Conservation (phyloP, 169 alveolate genomes). For the Plasmodium inui region DNA sequence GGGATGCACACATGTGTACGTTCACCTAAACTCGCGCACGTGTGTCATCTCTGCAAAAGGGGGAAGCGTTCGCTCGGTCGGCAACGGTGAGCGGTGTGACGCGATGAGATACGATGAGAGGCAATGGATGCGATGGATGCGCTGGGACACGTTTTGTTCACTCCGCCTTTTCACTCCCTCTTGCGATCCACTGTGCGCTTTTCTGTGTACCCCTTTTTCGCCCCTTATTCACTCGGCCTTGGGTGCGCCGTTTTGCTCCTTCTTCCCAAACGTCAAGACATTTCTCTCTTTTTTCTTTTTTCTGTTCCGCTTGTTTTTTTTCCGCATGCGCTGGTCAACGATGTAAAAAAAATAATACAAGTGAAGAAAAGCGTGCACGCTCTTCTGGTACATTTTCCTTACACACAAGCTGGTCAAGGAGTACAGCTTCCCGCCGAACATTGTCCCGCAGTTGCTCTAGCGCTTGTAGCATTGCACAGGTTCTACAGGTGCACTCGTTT, state of each 20-base stretch:
- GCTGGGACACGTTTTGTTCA: neutral
- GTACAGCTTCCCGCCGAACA: neutral
- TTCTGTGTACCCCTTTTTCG: neutral
- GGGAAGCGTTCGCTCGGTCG: neutral
- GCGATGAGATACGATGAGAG: neutral
- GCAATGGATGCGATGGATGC: neutral
- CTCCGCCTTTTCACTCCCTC: neutral
- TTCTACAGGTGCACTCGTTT: neutral
- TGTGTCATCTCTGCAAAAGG: neutral
- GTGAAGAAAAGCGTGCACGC: neutral
- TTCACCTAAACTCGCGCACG: neutral
- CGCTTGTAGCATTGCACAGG: neutral
- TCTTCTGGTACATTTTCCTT: neutral
- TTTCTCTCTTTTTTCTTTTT: slow-evolving; percentile 5
- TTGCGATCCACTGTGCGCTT: neutral
- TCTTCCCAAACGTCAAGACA: slow-evolving; percentile 10
- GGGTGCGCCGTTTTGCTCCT: neutral
- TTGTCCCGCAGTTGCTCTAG: neutral
- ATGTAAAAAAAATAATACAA: slow-evolving; percentile 12
- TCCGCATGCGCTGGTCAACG: slow-evolving; percentile 1
- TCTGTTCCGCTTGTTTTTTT: neutral
- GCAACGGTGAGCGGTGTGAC: neutral
- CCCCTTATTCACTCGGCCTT: neutral
- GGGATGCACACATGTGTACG: neutral
- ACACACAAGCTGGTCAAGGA: neutral